These are phyloP conservation scores for Magnolia changhungtana DNA, from an alignment of 164 flowering plant species.

Conservation along the genomic window DNA sequence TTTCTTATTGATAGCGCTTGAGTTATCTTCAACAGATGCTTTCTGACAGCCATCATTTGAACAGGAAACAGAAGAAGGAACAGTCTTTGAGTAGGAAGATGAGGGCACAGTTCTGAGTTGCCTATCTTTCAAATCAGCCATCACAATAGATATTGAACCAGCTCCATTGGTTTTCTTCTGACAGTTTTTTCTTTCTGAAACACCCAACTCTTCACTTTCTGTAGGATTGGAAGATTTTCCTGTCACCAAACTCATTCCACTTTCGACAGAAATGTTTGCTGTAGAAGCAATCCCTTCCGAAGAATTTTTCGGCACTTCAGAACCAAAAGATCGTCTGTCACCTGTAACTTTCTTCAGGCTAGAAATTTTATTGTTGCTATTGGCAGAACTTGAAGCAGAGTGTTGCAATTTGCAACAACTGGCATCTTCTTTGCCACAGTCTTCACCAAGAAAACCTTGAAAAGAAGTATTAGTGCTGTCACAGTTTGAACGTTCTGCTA, in stretches of 20 bases:
- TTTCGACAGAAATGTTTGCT: neutral
- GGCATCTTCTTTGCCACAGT: conserved; percentile 3
- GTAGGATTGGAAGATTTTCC: neutral
- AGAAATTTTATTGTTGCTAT: neutral
- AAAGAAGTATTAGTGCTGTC: neutral
- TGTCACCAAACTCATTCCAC: neutral
- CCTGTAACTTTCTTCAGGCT: neutral
- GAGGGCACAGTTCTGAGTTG: neutral
- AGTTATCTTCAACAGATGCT: neutral
- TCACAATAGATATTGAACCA: neutral
- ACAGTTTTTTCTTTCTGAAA: neutral
- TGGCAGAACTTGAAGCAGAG: conserved; percentile 7
- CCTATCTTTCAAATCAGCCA: neutral
- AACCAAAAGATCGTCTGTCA: neutral
- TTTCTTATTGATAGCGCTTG: conserved; percentile 2
- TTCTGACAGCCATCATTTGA: conserved; percentile 1
- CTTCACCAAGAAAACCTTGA: neutral
- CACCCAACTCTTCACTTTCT: conserved; percentile 6
- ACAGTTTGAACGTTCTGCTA: neutral
- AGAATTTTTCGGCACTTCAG: conserved; percentile 1
- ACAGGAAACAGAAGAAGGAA: conserved; percentile 3
- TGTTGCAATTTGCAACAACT: neutral
- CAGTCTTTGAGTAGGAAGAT: conserved; percentile 1
- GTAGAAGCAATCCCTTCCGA: neutral
- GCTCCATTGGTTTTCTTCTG: neutral